A percentile compares a stretch with the other conserved stretches of the same genome.
Conservation (phyloP, 805 yeast species). For the Naumovozyma baii region DNA sequence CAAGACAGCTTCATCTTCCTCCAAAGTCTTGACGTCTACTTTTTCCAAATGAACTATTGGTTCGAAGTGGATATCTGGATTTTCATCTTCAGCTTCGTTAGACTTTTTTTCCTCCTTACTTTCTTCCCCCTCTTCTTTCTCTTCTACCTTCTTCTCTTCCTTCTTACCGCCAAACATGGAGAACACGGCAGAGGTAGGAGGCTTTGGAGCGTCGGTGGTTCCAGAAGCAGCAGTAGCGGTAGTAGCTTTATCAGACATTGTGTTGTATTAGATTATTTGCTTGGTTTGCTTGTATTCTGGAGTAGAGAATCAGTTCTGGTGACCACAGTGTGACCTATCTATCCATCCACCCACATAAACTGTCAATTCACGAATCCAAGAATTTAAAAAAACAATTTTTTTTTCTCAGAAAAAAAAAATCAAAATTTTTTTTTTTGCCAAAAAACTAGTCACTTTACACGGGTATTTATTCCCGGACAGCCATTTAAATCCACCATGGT, state of each 20-base stretch:
- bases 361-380: too few species aligned
- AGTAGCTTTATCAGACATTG: slow-evolving; percentile 19
- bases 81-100: slow-evolving; percentile 33
- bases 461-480: too few species aligned
- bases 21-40: slow-evolving; percentile 93
- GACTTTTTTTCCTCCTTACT: slow-evolving; percentile 21
- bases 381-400: too few species aligned
- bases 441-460: too few species aligned
- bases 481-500: too few species aligned
- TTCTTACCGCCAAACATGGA: slow-evolving; percentile 92
- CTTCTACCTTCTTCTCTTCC: slow-evolving; percentile 33
- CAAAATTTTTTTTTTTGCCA: too few species aligned
- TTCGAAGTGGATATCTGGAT: slow-evolving; percentile 74
- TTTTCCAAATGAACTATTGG: slow-evolving; percentile 91
- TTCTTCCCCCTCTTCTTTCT: slow-evolving; percentile 21
- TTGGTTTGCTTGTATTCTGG: too few species aligned
- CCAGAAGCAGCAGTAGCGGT: slow-evolving; percentile 1
- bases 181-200: slow-evolving; percentile 77
- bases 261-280: too few species aligned
- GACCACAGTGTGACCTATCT: too few species aligned
- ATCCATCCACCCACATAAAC: too few species aligned
- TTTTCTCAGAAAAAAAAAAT: too few species aligned
- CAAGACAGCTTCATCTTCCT: slow-evolving; percentile 76
- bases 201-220: slow-evolving; percentile 27
- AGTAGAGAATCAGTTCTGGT: too few species aligned